Evolutionary conservation across 2,329 filamentous ascomycete species (phyloP), one percentile per base, ranked within the genome.

Genomic region (Cryphonectria naterciae): DNA sequence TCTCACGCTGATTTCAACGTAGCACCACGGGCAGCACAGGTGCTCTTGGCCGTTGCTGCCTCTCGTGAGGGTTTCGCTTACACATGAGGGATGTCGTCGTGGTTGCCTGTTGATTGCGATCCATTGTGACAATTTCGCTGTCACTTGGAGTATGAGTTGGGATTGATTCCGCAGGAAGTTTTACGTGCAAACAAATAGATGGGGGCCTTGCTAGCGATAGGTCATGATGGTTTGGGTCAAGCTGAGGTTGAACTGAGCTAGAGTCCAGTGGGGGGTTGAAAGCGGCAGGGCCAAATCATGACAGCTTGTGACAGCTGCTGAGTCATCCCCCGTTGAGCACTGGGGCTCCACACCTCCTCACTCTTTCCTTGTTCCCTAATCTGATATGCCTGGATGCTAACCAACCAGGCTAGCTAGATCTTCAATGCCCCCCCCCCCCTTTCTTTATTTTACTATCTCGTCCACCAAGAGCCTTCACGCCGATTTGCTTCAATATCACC

Each of bases 11-110:
- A n/a, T 37, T 7, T 60, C 25, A n/a, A 37, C 11, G 8, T 28
- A 32, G 25, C 17, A 52, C 11, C 32, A 56, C n/a, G n/a, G 22
- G n/a, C 22, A 54, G 43, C 46, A 10, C 46, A 49, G 52, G n/a
- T 28, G n/a, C n/a, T 28, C 22, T 28, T 28, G 19, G 1, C 49
- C 49, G 22, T 49, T 8, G 17, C n/a, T 54, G 19, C n/a, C n/a
- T 54, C n/a, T 25, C 52, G 8, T 37, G 11, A 49, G 6, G 22
- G 1, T 1, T 22, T 25, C 17, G 70, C 72, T 70, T 65, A 75
- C 74, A 74, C 32, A 75, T 66, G 43, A 75, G 73, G 63, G 72
- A 75, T 35, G 74, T 62, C n/a, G 72, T 64, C 15, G 72, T 64
- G 5, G 68, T 69, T 19, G 69, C 61, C 41, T 70, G 69, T 56